Base-by-base conservation (phyloP, 78 protist genomes). In the Dictyostelium brefeldianum region DNA sequence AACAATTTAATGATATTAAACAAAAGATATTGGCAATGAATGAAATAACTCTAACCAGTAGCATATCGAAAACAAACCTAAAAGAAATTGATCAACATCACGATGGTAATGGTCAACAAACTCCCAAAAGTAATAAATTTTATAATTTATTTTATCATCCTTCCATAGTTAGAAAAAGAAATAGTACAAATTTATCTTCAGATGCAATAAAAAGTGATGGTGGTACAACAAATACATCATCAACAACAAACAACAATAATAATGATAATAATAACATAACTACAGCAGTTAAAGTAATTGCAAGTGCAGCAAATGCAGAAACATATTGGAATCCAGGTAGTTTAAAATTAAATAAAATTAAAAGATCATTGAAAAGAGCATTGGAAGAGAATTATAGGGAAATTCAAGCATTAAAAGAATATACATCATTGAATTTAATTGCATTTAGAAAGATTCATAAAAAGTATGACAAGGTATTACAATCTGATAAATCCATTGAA, bases 361-460 rank as follows among this genome's bases (percentile, higher is more conserved):
- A 50, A 46, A 59, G 83, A 59, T 53, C 92, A 7, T 67, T 85
- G 25, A 75, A 85, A 47, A 73, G 92, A 74, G 81, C 92, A 47
- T 27, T 85, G 36, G 80, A 85, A 48, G 92, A 85, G 17, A 85
- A 74, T 31, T 85, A 85, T 47, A 25, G 92, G 31, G 92, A 85
- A 41, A 75, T 85, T 48, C 75, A 85, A 48, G 65, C 78, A 41
- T 80, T 85, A 11, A 85, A 85, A 46, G 92, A 85, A 50, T 85
- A 85, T 48, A 80, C 64, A 6, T 25, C 69, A 12, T 50, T 85
- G 15, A 85, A 85, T 85, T 73, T 73, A 12, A 85, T 80, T 12
- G 92, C 83, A 41, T 85, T 85, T 48, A 73, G 92, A 75, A 85
- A 85, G 48, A 85, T 85, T 3, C 75, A 74, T 48, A 85, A 85